Evolutionary conservation across 2,329 filamentous ascomycete genomes (phyloP), one percentile per base, ranked within the genome.

Genomic region (Fusarium duplospermum): DNA sequence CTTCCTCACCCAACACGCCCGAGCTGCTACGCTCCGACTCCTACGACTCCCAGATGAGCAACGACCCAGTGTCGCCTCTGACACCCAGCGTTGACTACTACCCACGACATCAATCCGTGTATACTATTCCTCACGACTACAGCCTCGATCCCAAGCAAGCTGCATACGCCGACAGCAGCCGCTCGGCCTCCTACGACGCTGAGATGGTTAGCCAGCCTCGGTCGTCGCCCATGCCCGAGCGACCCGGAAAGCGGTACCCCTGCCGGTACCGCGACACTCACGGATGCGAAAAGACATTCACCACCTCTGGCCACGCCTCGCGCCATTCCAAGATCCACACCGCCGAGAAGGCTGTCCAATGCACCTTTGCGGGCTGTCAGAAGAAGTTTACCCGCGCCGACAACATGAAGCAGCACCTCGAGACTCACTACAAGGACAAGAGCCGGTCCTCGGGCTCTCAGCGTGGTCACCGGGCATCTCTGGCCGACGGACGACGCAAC

Each of bases 371-470:
- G 0, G 92, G 92, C 69, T 95, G 93, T 85, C 89, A 90, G 82
- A 94, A 94, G 84, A 93, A 93, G 78, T 95, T 95, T 77, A 94
- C 93, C 13, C 92, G 93, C 73, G 91, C 92, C 76, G 93, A 95
- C 86, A 95, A 95, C 86, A 95, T 95, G 93, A 94, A 94, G 86
- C 93, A 95, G 83, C 93, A 95, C 78, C 88, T 94, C 33, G 90
- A 93, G 77, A 95, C 93, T 1, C 93, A 95, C 81, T 92, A 89
- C 83, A 91, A 91, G 82, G 88, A 91, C 72, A 89, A 89, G 83
- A 84, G 84, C 35, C 85, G 87, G 31, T 83, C 84, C 4, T 83
- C 84, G 3, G 76, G 78, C n/a, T 76, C 81, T 69, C 74, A 80
- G 70, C 79, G 81, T 70, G 76, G 77, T 38, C 79, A 80, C 75